A percentile compares a stretch with the other conserved stretches of the same genome.
Conservation (phyloP, 2,329 filamentous ascomycete species). For the Aspergillus arachidicola region DNA sequence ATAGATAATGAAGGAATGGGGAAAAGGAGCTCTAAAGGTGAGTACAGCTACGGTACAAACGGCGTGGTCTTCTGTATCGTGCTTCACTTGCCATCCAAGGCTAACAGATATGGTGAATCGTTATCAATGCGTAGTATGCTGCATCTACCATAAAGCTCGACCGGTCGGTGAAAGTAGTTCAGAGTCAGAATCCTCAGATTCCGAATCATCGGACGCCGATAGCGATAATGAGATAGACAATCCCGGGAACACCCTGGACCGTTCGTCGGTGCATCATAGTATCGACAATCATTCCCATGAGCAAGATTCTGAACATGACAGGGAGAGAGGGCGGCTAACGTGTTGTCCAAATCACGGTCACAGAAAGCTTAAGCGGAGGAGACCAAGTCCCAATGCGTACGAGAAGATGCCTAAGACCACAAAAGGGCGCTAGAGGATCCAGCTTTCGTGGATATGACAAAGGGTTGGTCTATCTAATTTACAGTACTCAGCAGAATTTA, state of each 20-base stretch:
- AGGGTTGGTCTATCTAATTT: too few species aligned
- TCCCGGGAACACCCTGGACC: conserved; percentile 8
- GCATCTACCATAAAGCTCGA: conserved; percentile 91
- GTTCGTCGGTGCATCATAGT: background rate
- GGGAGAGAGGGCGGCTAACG: conserved; percentile 12
- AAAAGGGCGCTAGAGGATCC: conserved; percentile 18
- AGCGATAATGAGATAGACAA: conserved; percentile 41
- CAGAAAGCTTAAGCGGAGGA: conserved; percentile 33
- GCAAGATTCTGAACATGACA: conserved; percentile 22
- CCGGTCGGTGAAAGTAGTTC: conserved; percentile 77
- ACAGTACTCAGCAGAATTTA: too few species aligned
- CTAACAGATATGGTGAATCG: conserved; percentile 85
- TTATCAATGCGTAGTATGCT: conserved; percentile 72
- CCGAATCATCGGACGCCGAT: conserved; percentile 57
- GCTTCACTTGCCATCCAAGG: background rate
- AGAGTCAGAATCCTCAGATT: conserved; percentile 53
- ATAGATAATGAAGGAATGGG: conserved; percentile 95
- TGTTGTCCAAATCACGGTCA: conserved; percentile 22
- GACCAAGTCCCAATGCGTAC: conserved; percentile 50
- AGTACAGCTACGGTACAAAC: conserved; percentile 11
- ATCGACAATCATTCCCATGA: conserved; percentile 3
- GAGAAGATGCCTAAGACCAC: conserved; percentile 46
- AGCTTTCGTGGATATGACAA: background rate
- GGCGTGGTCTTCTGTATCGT: background rate
- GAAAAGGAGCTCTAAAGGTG: conserved; percentile 92